Base-by-base conservation (phyloP, 345 rosid species). In the Kernera saxatilis region DNA sequence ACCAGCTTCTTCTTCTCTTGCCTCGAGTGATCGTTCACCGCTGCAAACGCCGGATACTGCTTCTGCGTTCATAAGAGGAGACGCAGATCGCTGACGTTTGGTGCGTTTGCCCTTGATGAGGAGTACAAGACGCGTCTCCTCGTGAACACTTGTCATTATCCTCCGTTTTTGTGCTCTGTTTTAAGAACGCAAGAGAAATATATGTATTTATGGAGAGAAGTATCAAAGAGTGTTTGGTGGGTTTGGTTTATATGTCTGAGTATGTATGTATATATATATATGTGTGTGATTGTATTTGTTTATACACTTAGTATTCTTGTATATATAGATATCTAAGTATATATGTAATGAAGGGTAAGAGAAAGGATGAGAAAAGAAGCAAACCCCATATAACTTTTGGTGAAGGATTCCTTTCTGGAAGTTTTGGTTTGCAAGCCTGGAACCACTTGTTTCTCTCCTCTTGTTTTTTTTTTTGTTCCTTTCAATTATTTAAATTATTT, bases 61-160 rank as follows among this genome's bases (percentile, higher is more conserved):
- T 0, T 82, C 71, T 40, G 79, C 66, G 59, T 67, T 69, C 32
- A 76, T 48, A 2, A 69, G 76, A 19, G 90, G 93, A 43, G 89
- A 87, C 10, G 57, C 44, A 3, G 85, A 79, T 22, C 90, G 71
- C 26, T 74, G 88, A 3, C 93, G 88, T 87, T 84, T 90, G 45
- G 92, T 90, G 27, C 96, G 85, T 80, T 86, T 87, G 6, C 96
- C 87, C 65, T 87, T 90, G 77, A 74, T 81, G 56, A 56, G 70
- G 51, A 75, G 79, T 35, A 75, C 71, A 37, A 76, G 45, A 70
- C 79, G 71, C 18, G 67, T 56, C 71, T 72, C 76, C 27, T 76
- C 83, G 12, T 70, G 73, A 76, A 49, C 71, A 60, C 71, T 84
- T 74, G 61, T 76, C 72, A 74, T 77, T 70, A 39, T 77, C 57